Base-by-base conservation (phyloP, 75 land plant species). In the Isoetes taiwanensis region DNA sequence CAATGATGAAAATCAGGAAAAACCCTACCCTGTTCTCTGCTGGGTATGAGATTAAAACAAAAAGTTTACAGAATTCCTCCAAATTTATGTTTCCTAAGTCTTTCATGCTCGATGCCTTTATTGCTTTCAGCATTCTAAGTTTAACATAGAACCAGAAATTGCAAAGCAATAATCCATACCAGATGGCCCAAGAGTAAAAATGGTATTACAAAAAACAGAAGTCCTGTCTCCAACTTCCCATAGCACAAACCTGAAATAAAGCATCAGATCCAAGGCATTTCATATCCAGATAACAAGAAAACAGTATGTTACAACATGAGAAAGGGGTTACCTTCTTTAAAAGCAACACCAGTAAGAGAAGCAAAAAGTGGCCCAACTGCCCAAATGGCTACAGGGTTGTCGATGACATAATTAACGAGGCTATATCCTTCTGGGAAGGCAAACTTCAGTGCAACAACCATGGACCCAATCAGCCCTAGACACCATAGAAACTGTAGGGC, bases 331-430 rank as follows among this genome's bases (percentile, higher is more conserved):
- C 97, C 98, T 81, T 93, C 98, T 55, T 93, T 93, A 61, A 93
- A 93, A 19, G 84, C 96, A 3, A 93, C 81, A 14, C 98, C 98
- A 4, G 98, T 93, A 50, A 93, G 56, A 20, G 98, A 63, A n/a
- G 96, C 98, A 76, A 86, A 91, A 20, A 87, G 74, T 23, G 98
- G 96, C 24, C 98, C 98, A 59, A 93, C 78, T 64, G 93, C 70
- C 98, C 98, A 93, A 5, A 93, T 61, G 4, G 85, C 89, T 17
- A 54, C 46, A 8, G 86, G 96, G 42, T 93, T 64, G 2, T 75
- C 67, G 14, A 84, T 10, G 21, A 84, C 96, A 73, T 78, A 93
- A 4, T 74, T 60, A 12, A 80, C 70, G 61, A 93, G 56, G 27
- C 66, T 68, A 57, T 77, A 61, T 19, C 71, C 76, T 37, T 53